Percentiles rank a stretch among this genome's conserved stretches.
These are phyloP conservation scores for Selenicereus undatus DNA, from an alignment of 148 eudicot species.

Conservation along the genomic window DNA sequence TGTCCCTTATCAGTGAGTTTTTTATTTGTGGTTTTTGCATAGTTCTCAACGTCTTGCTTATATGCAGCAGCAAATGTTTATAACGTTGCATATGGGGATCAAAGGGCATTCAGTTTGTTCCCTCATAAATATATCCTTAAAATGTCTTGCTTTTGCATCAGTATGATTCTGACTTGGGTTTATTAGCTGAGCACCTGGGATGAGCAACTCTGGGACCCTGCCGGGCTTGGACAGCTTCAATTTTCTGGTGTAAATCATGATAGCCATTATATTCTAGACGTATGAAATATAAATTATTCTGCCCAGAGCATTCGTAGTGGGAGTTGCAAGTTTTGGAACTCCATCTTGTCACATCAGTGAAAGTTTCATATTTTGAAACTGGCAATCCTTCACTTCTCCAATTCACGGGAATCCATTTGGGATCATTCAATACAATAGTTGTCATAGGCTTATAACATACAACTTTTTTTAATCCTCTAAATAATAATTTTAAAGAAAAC, in stretches of 20 bases:
- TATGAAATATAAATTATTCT: too few species aligned
- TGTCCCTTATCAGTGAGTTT: neutral
- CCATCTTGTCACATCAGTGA: too few species aligned
- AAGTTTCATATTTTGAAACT: too few species aligned
- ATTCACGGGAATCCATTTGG: too few species aligned
- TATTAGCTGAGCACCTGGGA: neutral
- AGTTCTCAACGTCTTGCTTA: neutral
- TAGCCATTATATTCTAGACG: neutral
- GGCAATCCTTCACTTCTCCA: too few species aligned
- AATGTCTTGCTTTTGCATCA: neutral
- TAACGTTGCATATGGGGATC: neutral
- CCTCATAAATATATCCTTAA: neutral
- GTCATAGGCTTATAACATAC: too few species aligned
- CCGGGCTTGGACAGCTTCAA: neutral
- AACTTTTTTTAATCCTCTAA: too few species aligned
- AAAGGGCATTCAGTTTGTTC: neutral
- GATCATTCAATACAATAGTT: too few species aligned
- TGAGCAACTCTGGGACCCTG: neutral
- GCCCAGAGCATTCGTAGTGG: too few species aligned
- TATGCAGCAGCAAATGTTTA: neutral
- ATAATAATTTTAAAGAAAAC: too few species aligned
- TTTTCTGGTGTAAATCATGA: neutral
- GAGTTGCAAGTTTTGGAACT: too few species aligned
- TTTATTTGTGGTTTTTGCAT: neutral
- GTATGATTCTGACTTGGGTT: neutral